These are phyloP conservation scores for Lentinus brumalis DNA, from an alignment of 768 basidiomycete genomes.

Conservation along the genomic window DNA sequence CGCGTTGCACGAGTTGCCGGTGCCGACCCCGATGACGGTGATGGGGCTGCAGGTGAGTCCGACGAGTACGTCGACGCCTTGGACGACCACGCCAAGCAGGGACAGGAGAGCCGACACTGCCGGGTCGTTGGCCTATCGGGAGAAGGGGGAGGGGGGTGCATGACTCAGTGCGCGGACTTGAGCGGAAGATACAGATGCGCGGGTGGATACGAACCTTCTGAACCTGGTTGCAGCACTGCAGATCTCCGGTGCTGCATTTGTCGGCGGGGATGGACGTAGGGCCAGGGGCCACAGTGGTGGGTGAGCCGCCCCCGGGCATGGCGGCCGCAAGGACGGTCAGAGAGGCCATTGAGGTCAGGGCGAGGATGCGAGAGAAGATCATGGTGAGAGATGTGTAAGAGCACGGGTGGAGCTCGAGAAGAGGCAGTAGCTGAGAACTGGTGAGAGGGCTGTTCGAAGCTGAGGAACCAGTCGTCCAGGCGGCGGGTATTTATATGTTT, in stretches of 20 bases:
- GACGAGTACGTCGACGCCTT: constrained; percentile 20
- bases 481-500: background rate
- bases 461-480: background rate
- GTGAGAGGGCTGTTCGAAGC: too few relatives aligned
- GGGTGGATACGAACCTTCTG: background rate
- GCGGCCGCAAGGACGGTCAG: constrained; percentile 20
- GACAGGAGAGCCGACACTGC: constrained; percentile 14
- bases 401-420: background rate
- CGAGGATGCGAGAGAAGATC: constrained; percentile 11
- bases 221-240: constrained; percentile 17
- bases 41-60: constrained; percentile 29
- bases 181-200: too few relatives aligned
- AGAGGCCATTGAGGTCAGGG: constrained; percentile 6
- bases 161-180: too few relatives aligned
- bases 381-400: background rate
- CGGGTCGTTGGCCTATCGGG: constrained; percentile 4
- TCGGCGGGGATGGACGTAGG: constrained; percentile 3
- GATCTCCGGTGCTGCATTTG: constrained; percentile 14
- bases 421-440: too few relatives aligned
- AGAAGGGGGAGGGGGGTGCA: too few relatives aligned
- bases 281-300: too few relatives aligned
- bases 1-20: constrained; percentile 21
- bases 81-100: constrained; percentile 27
- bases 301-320: constrained; percentile 1
- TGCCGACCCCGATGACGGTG: constrained; percentile 23